A percentile compares a stretch with the other conserved stretches of the same genome.
Evolutionary conservation across 169 alveolate species (phyloP).

Genomic region (Cyclospora cayetanensis): DNA sequence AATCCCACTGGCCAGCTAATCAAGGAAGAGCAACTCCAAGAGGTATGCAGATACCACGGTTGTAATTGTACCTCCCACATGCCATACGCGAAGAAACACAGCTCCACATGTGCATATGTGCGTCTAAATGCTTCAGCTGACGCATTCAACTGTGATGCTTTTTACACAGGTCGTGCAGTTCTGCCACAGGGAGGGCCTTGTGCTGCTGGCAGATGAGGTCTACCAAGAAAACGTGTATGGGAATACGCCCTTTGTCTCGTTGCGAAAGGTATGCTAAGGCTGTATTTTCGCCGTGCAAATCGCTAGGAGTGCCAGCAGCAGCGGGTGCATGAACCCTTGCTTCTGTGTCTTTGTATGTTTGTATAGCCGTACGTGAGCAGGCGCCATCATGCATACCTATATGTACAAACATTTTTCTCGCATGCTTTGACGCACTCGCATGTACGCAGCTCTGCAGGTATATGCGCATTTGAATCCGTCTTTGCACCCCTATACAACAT

Average conservation of each 20-base stretch:
- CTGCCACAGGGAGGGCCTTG: conserved; percentile 81
- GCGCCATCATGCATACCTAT: too few species aligned
- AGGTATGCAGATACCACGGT: background rate
- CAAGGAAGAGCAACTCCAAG: conserved; percentile 75
- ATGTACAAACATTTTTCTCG: too few species aligned
- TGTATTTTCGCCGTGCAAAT: background rate
- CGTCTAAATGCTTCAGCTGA: too few species aligned
- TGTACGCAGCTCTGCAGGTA: too few species aligned
- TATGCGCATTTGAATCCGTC: too few species aligned
- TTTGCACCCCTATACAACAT: too few species aligned
- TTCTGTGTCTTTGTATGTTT: background rate
- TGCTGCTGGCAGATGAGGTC: conserved; percentile 92
- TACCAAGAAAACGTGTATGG: conserved; percentile 88
- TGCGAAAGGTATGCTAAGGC: conserved; percentile 79
- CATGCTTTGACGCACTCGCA: too few species aligned
- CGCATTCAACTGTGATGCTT: too few species aligned
- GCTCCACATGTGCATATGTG: too few species aligned
- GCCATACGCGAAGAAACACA: background rate
- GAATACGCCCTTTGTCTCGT: conserved; percentile 79
- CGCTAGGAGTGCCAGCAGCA: background rate
- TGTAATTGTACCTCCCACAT: background rate
- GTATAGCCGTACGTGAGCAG: too few species aligned
- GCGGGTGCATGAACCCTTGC: background rate
- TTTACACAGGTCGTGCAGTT: conserved; percentile 78
- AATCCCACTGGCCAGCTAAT: conserved; percentile 89